Evolutionary conservation across 345 rosid genomes (phyloP).

Genomic region (Pugionium dolabratum): DNA sequence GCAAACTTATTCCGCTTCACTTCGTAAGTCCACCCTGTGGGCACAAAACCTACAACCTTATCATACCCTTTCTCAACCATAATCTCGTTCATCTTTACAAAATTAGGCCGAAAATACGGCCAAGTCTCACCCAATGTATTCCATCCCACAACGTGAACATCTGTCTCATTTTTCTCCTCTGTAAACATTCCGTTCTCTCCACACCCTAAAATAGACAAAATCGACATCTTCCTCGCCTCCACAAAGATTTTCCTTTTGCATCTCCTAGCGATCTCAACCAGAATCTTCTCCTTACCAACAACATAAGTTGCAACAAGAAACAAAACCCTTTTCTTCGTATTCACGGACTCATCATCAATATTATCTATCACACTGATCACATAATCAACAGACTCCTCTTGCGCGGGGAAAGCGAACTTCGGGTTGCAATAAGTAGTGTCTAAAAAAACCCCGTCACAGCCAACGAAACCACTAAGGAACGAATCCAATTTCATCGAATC

Average conservation of each 20-base stretch:
- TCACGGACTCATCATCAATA: conserved; percentile 42
- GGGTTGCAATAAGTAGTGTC: conserved; percentile 92
- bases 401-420: conserved; percentile 67
- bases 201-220: conserved; percentile 61
- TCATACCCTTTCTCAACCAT: conserved; percentile 76
- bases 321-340: conserved; percentile 48
- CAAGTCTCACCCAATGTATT: conserved; percentile 88
- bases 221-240: conserved; percentile 64
- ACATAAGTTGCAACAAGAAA: conserved; percentile 93
- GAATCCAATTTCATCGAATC: conserved; percentile 56
- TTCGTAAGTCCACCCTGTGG: conserved; percentile 96
- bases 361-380: conserved; percentile 60
- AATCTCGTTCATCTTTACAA: conserved; percentile 69
- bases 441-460: conserved; percentile 71
- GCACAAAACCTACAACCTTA: conserved; percentile 84
- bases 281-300: conserved; percentile 82
- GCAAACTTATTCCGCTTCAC: conserved; percentile 73
- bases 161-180: conserved; percentile 54
- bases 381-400: conserved; percentile 75
- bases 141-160: conserved; percentile 96
- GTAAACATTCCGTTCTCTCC: conserved; percentile 62
- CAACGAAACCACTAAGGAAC: conserved; percentile 51
- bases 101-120: conserved; percentile 91
- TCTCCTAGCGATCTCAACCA: conserved; percentile 63
- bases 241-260: conserved; percentile 66